Evolutionary conservation across 1,284 basidiomycete genomes (phyloP), one percentile per base, ranked within the genome.

Genomic region (Sanghuangporus sanghuang): DNA sequence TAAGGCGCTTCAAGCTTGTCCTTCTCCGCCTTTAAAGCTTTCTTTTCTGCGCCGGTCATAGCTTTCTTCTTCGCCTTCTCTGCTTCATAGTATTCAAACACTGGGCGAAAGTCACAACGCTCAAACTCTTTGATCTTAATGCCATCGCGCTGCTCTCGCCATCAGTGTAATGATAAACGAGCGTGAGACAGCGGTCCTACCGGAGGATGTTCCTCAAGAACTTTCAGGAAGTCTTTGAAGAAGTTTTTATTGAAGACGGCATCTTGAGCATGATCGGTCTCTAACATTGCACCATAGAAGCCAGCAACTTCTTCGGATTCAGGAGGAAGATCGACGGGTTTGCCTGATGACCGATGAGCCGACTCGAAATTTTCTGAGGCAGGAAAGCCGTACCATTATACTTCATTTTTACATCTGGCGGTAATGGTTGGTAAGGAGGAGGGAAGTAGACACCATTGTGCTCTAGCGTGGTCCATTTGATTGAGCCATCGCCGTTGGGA

Each of bases 371-470:
- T 32, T 44, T 12, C 27, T 64, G 64, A 39, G 67, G 67, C 50
- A 66, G 27, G 12, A 50, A 59, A 39, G 11, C 50, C 73, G 61
- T 72, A 93, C 96, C 96, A 68, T 96, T 86, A 75, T 99, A 99
- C 73, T 90, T 93, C 92, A 99, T 94, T 82, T 93, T 97, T 74
- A 98, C 86, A 71, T 87, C 72, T 35, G 81, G 78, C 1, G 97
- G 96, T 54, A 98, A 79, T 9, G 92, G 86, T 68, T 94, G 87
- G 73, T 99, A 99, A 0, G 93, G 88, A 56, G 95, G 95, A 65
- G 97, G 96, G 78, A 99, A 99, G 67, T 96, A 84, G 42, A 99
- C 96, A 57, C 96, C 97, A 68, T 86, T 89, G 77, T 99, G 97
- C 72, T 95, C 88, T 55, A 99, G 83, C 9, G 92, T 96, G 61